phyloP scores from a whole-genome alignment of 1,284 basidiomycete genomes.

The Uromyces viciae-fabae region DNA sequence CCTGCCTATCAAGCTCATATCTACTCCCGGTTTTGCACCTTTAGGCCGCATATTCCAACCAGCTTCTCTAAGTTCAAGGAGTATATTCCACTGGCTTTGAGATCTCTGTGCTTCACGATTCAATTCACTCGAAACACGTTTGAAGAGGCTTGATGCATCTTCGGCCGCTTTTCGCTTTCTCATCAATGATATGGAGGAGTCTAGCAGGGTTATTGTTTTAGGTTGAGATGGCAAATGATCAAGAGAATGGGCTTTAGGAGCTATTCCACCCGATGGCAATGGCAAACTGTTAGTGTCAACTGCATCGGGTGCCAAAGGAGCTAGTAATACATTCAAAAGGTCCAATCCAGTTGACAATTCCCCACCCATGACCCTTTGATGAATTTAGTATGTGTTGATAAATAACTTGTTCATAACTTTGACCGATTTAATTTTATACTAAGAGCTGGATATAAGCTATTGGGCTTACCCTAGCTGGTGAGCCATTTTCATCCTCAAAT shows the following conservation, averaged over 20 bases:
- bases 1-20: conserved; percentile 36
- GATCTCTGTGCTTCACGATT: conserved; percentile 17
- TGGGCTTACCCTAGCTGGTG: conserved; percentile 25
- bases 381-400: too few relatives aligned
- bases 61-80: conserved; percentile 27
- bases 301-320: conserved; percentile 32
- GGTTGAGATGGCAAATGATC: conserved; percentile 31
- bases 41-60: conserved; percentile 43
- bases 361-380: conserved; percentile 19
- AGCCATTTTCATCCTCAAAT: conserved; percentile 41
- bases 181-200: conserved; percentile 28
- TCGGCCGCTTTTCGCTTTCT: conserved; percentile 32
- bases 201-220: conserved; percentile 32
- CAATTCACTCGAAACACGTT: conserved; percentile 17
- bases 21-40: conserved; percentile 27
- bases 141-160: conserved; percentile 13
- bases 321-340: conserved; percentile 37
- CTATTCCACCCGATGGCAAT: conserved; percentile 28
- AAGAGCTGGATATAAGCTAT: too few relatives aligned
- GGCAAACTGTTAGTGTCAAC: conserved; percentile 37
- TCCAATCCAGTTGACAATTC: conserved; percentile 42
- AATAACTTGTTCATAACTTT: too few relatives aligned
- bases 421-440: too few relatives aligned
- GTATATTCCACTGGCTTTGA: conserved; percentile 26
- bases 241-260: conserved; percentile 18